Evolutionary conservation across 495 filamentous ascomycete genomes (phyloP), one percentile per base, ranked within the genome.

Genomic region (Extremus antarcticus): DNA sequence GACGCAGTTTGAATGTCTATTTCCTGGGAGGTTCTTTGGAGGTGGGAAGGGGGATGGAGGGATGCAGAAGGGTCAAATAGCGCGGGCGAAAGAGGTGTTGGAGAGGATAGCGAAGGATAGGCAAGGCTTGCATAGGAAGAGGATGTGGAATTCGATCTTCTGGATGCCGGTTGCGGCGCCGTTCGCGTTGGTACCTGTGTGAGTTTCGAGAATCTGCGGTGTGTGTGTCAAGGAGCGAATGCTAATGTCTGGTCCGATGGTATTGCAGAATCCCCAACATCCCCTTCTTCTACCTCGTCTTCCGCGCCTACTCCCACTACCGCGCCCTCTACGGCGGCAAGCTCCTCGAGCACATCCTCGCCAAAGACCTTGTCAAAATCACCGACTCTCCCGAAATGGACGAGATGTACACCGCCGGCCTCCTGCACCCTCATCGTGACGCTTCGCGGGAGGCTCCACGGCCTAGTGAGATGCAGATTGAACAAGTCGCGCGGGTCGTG

Each of bases 201-300:
- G 80, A 69, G 87, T 20, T 25, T 38, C 29, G 23, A n/a, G n/a
- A n/a, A n/a, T n/a, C 39, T 22, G 3, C 11, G 3, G 8, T 24
- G 9, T 16, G 3, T 16, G 7, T 35, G 29, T 13, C 13, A 13
- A 35, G 4, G 4, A 7, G 29, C 29, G 4, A 13, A 43, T 25
- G 32, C 13, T n/a, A 29, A 46, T 29, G 29, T 9, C 17, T 39
- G 50, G 40, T n/a, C n/a, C n/a, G n/a, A n/a, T n/a, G n/a, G 25
- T n/a, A 0, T 20, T 29, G 43, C 65, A 95, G 90, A 43, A 73
- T 96, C 58, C 90, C 90, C 8, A 96, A 96, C 66, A 75, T 98
- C n/a, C 92, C 92, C 22, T 97, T 97, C 74, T 96, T 97, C 74
- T 99, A 97, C 65, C 74, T 96, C 17, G 78, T 76, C 1, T 99